A percentile compares a stretch with the other conserved stretches of the same genome.
Evolutionary conservation across 495 filamentous ascomycete genomes (phyloP).

Genomic region (Tuber calosporum): DNA sequence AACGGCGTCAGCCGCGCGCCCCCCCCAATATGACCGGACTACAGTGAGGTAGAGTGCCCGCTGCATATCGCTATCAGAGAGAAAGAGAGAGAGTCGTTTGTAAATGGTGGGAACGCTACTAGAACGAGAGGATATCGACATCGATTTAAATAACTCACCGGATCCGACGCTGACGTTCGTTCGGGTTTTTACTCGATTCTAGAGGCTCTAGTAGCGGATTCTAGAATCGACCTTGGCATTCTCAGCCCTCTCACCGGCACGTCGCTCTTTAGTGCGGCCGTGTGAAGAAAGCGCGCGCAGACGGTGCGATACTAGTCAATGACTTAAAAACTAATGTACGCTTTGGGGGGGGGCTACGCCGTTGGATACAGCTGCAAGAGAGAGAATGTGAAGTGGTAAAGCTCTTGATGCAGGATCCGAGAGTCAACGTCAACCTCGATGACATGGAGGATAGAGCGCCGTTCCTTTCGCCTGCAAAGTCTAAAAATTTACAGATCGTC

Average conservation of each 20-base stretch:
- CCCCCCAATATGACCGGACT: neutral
- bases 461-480: no score
- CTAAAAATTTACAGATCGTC: no score
- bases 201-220: neutral
- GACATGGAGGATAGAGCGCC: no score
- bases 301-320: neutral
- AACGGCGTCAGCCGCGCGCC: neutral
- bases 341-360: no score
- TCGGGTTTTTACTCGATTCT: neutral
- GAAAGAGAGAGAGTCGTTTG: no score
- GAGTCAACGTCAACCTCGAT: no score
- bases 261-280: neutral
- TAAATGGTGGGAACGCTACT: neutral
- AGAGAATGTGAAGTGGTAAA: no score
- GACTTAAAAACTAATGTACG: neutral
- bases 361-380: no score
- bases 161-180: neutral
- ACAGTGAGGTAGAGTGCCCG: neutral
- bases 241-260: neutral
- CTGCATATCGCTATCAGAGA: neutral
- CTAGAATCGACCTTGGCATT: neutral
- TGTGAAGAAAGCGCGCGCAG: neutral
- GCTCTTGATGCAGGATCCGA: no score
- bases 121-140: neutral
- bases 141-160: neutral